Conservation (phyloP, 2,329 filamentous ascomycete species). For the Rugonectria rugulosa region DNA sequence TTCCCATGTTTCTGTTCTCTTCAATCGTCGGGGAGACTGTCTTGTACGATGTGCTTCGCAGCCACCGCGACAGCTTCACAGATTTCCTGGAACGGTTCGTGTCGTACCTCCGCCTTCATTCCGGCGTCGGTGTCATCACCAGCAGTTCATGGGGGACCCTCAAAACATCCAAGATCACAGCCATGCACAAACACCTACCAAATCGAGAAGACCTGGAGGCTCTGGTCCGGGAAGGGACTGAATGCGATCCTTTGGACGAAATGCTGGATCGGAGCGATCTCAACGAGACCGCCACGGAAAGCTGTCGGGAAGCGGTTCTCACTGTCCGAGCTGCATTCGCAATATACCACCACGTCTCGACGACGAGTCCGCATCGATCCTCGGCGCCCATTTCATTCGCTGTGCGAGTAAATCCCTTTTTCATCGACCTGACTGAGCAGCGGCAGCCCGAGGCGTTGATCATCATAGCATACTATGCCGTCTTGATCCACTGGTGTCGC, state of each 20-base stretch:
- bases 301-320: neutral
- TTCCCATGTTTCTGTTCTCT: slow-evolving; percentile 14
- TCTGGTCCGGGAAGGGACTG: neutral
- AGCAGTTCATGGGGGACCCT: neutral
- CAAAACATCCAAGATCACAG: neutral
- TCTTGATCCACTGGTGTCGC: slow-evolving; percentile 53
- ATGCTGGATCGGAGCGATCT: slow-evolving; percentile 8
- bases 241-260: slow-evolving; percentile 4
- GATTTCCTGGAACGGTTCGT: slow-evolving; percentile 6
- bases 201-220: neutral
- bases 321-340: neutral
- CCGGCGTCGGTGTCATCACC: slow-evolving; percentile 1
- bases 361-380: neutral
- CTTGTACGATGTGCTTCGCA: neutral
- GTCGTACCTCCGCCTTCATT: slow-evolving; percentile 2
- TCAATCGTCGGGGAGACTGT: slow-evolving; percentile 2
- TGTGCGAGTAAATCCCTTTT: slow-evolving; percentile 22
- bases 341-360: neutral
- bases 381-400: neutral
- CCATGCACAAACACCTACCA: neutral
- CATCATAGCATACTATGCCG: slow-evolving; percentile 58
- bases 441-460: slow-evolving; percentile 52
- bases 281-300: neutral
- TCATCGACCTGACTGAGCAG: slow-evolving; percentile 44
- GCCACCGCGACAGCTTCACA: neutral